Evolutionary conservation across 345 rosid species (phyloP).

Genomic region (Salix purpurea): DNA sequence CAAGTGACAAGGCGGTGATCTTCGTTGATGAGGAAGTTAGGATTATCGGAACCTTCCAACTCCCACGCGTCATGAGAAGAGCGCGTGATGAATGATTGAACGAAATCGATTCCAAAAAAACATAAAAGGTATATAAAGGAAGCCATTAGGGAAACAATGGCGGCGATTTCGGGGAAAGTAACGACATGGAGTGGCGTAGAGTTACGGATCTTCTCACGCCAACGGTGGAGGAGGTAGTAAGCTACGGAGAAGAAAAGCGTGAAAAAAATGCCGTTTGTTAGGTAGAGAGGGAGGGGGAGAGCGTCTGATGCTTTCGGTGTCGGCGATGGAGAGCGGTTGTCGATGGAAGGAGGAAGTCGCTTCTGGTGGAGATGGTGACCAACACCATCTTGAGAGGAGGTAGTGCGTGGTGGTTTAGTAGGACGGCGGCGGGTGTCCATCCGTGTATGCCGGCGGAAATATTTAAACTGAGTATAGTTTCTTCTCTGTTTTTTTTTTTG

Average conservation of each 20-base stretch:
- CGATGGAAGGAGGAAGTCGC: background rate
- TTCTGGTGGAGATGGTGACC: constrained; percentile 3
- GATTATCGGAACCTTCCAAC: constrained; percentile 33
- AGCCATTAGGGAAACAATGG: constrained; percentile 65
- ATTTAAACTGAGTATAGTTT: background rate
- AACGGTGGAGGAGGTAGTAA: constrained; percentile 74
- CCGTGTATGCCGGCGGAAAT: background rate
- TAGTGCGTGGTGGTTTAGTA: constrained; percentile 19
- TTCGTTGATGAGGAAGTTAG: constrained; percentile 26
- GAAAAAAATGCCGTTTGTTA: constrained; percentile 79
- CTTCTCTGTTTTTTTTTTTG: too few species aligned
- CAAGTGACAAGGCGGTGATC: constrained; percentile 51
- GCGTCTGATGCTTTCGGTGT: constrained; percentile 71
- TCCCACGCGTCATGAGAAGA: constrained; percentile 64
- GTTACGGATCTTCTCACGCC: constrained; percentile 93
- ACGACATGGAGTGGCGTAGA: constrained; percentile 83
- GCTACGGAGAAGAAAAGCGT: constrained; percentile 87
- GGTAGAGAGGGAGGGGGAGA: constrained; percentile 70
- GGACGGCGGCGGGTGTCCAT: constrained; percentile 59
- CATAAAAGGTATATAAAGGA: constrained; percentile 80
- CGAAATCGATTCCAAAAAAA: constrained; percentile 84
- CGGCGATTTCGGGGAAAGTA: constrained; percentile 65
- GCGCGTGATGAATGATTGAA: constrained; percentile 69
- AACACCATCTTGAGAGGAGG: background rate
- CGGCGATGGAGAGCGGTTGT: constrained; percentile 13